A percentile compares a stretch with the other conserved stretches of the same genome.
Evolutionary conservation across 768 basidiomycete genomes (phyloP).

Genomic region (Vararia minispora): DNA sequence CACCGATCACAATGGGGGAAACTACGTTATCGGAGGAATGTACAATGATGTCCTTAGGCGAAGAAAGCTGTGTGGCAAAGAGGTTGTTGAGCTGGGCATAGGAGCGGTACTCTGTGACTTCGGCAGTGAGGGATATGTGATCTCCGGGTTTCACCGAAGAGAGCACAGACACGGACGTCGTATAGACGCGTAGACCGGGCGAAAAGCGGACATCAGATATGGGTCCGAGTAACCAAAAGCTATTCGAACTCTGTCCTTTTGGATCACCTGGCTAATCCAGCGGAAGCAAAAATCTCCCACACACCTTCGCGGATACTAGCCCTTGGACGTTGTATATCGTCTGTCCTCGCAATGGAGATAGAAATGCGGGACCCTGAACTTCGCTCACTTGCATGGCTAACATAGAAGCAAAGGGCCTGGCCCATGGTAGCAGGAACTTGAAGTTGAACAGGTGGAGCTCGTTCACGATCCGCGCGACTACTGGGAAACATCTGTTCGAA

Average conservation of each 20-base stretch:
- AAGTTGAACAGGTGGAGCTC: too few species aligned
- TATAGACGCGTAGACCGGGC: conserved; percentile 40
- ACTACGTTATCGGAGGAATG: conserved; percentile 35
- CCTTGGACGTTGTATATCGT: conserved; percentile 18
- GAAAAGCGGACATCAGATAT: conserved; percentile 36
- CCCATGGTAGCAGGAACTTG: too few species aligned
- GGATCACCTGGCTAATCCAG: neutral
- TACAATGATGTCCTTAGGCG: conserved; percentile 31
- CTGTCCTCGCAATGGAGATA: conserved; percentile 19
- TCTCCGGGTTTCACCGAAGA: conserved; percentile 34
- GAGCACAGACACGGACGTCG: conserved; percentile 24
- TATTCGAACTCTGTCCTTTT: conserved; percentile 27
- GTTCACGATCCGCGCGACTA: too few species aligned
- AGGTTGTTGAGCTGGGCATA: conserved; percentile 32
- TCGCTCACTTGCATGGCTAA: too few species aligned
- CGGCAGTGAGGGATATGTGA: conserved; percentile 31
- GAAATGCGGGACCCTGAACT: conserved; percentile 20
- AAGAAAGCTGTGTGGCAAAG: conserved; percentile 36
- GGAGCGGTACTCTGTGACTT: conserved; percentile 41
- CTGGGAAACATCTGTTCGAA: too few species aligned
- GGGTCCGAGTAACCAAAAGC: conserved; percentile 38
- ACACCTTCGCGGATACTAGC: conserved; percentile 17
- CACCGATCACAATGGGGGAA: conserved; percentile 38
- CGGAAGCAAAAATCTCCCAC: neutral
- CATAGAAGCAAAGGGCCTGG: too few species aligned